Base-by-base conservation (phyloP, 2,329 filamentous ascomycete species). In the Fusarium sp. region DNA sequence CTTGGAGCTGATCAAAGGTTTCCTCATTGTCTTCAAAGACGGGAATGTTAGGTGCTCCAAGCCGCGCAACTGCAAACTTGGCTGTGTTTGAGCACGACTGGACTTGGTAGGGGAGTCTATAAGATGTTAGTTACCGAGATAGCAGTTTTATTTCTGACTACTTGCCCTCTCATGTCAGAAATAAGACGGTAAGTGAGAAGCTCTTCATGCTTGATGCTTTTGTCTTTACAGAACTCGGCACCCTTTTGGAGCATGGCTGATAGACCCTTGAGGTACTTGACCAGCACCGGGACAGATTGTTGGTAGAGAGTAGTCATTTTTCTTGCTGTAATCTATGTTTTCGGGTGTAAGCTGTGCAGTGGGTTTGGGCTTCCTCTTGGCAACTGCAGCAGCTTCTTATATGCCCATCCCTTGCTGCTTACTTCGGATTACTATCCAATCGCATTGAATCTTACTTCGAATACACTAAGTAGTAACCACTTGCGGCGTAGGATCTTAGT, bases 1-100 rank as follows among this genome's bases (percentile, higher is more conserved):
- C 56, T 54, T 73, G 70, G 46, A 72, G 65, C n/a, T 75, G 65
- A 2, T 72, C 74, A 9, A 76, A 67, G 2, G 72, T 70, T 46
- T 64, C 49, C 24, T 75, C 75, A 1, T 69, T 64, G 19, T 71
- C 47, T 28, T 65, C 61, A 3, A 68, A 61, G 7, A n/a, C 12
- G 19, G 67, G 67, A 1, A 64, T 38, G 28, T 68, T 42, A 2
- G 53, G 34, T 8, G 46, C 57, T 9, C 68, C 68, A 5, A 70
- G 43, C 6, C 68, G 68, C 3, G 61, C 34, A 25, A 59, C 50
- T 15, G 58, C 44, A 31, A 68, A 69, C 31, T 70, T 70, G 11
- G 68, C 58, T 3, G 66, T 70, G 58, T 70, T 69, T 32, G 65
- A 69, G 52, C 68, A 70, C 19, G 64, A 69, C 15, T 64, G 68